Percentiles rank a stretch among this genome's conserved stretches.
Conservation (phyloP, 1,139 yeast species). For the Citeromyces hawaiiensis region DNA sequence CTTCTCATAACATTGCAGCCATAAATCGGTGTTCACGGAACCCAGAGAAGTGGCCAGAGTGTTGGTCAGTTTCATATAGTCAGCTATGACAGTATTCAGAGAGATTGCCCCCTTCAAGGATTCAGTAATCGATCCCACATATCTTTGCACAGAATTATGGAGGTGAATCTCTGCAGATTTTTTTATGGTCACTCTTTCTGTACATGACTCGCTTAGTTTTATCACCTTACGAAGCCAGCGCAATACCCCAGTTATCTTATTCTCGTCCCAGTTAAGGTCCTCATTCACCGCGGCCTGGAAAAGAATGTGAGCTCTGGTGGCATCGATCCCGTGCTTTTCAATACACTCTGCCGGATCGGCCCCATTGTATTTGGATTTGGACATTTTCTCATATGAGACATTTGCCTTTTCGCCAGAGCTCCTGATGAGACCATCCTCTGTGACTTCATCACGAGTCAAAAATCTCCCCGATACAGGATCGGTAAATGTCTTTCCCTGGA, state of each 20-base stretch:
- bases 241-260: slow-evolving; percentile 73
- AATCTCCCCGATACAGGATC: slow-evolving; percentile 66
- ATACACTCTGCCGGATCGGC: slow-evolving; percentile 81
- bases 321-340: slow-evolving; percentile 79
- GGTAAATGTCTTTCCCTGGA: slow-evolving; percentile 74
- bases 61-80: slow-evolving; percentile 77
- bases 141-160: slow-evolving; percentile 44
- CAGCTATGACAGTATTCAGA: slow-evolving; percentile 77
- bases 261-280: slow-evolving; percentile 80
- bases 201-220: slow-evolving; percentile 19
- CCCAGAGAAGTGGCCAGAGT: slow-evolving; percentile 23
- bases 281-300: slow-evolving; percentile 88
- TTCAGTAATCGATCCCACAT: slow-evolving; percentile 34
- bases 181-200: slow-evolving; percentile 6
- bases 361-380: slow-evolving; percentile 89
- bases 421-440: slow-evolving; percentile 25
- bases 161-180: slow-evolving; percentile 33
- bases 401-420: slow-evolving; percentile 37
- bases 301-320: slow-evolving; percentile 85
- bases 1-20: slow-evolving; percentile 31
- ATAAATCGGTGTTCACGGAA: slow-evolving; percentile 17
- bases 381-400: slow-evolving; percentile 79
- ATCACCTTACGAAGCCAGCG: slow-evolving; percentile 70
- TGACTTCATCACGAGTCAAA: slow-evolving; percentile 65
- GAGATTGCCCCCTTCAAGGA: slow-evolving; percentile 50